A percentile compares a stretch with the other conserved stretches of the same genome.
Conservation (phyloP, 2,329 filamentous ascomycete genomes). For the Colletotrichum neosansevieriae region DNA sequence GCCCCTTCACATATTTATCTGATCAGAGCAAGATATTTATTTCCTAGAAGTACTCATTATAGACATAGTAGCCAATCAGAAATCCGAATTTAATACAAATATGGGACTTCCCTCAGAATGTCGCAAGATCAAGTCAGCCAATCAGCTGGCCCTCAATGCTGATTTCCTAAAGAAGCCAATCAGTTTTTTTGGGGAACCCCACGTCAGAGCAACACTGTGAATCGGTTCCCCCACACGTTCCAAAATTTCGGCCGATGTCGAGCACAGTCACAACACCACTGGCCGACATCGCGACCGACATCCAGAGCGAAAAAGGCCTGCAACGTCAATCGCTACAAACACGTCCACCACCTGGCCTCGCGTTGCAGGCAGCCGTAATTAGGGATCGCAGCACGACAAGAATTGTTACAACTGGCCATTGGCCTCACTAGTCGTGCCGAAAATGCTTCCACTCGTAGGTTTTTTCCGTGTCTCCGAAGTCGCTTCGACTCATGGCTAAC, state of each 20-base stretch:
- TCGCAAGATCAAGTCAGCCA: slow-evolving; percentile 6
- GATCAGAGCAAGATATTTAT: too few species aligned
- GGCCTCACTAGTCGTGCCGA: not conserved
- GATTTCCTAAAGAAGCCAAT: slow-evolving; percentile 22
- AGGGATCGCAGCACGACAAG: not conserved
- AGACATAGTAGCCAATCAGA: too few species aligned
- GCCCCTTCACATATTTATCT: too few species aligned
- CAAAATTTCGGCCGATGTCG: slow-evolving; percentile 29
- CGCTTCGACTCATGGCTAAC: not conserved
- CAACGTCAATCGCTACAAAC: not conserved
- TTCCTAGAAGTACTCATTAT: too few species aligned
- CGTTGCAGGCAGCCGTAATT: slow-evolving; percentile 1
- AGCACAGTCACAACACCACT: slow-evolving; percentile 5
- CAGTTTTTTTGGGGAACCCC: slow-evolving; percentile 25
- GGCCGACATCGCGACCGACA: slow-evolving; percentile 31
- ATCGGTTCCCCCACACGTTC: slow-evolving; percentile 22
- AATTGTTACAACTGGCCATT: slow-evolving; percentile 9
- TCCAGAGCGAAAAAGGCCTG: not conserved
- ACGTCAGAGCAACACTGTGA: slow-evolving; percentile 20
- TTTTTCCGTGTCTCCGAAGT: not conserved
- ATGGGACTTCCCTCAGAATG: too few species aligned
- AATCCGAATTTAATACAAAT: too few species aligned
- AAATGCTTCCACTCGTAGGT: slow-evolving; percentile 39
- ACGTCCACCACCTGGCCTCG: not conserved
- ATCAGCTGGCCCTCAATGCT: slow-evolving; percentile 12